These are phyloP conservation scores for Capsella rubella DNA, from an alignment of 441 rosid species.

Conservation along the genomic window DNA sequence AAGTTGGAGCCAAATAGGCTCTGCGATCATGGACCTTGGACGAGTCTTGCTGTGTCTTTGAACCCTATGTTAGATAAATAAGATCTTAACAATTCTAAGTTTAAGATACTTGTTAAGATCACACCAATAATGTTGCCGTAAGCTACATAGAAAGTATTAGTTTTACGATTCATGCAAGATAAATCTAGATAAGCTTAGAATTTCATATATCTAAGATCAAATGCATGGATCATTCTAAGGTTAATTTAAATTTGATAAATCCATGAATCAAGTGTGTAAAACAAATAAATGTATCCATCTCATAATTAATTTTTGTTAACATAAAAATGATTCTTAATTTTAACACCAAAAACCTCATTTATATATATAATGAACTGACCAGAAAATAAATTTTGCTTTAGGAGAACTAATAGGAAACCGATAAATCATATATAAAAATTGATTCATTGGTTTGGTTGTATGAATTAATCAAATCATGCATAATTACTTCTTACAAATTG, in stretches of 20 bases:
- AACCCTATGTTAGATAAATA: neutral
- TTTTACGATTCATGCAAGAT: neutral
- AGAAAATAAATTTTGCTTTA: no score
- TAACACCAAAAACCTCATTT: no score
- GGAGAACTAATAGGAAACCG: no score
- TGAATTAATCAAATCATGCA: no score
- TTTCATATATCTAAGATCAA: neutral
- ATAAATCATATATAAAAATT: no score
- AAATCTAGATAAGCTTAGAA: neutral
- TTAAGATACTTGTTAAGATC: no score
- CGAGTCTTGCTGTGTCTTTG: neutral
- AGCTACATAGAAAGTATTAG: neutral
- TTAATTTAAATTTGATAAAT: neutral
- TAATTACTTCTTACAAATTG: no score
- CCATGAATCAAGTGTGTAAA: neutral
- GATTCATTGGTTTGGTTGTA: no score
- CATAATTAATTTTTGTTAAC: neutral
- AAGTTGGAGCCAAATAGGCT: slow-evolving; percentile 16
- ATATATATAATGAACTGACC: no score
- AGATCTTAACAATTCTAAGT: no score
- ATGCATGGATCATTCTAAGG: neutral
- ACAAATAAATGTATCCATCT: neutral
- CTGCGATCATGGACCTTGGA: neutral
- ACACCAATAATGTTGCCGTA: neutral
- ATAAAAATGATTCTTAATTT: no score